Base-by-base conservation (phyloP, 345 rosid species). In the Eucalyptus decipiens region DNA sequence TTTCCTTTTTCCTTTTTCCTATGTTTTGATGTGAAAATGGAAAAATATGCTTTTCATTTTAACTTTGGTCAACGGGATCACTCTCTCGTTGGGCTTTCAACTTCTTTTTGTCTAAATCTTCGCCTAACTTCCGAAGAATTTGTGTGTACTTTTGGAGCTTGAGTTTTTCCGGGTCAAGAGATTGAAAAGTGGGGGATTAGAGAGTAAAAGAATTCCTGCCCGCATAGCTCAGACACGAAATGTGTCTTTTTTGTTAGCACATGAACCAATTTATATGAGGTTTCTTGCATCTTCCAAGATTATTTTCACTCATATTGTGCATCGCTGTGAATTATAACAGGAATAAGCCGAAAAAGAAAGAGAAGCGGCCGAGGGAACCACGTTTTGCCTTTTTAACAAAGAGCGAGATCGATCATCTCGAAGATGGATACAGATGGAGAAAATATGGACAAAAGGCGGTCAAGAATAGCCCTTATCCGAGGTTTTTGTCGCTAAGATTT, bases 341-440 rank as follows among this genome's bases (percentile, higher is more conserved):
- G 89, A 62, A n/a, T 50, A 87, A 87, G 69, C 81, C 85, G 52
- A 88, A 88, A 50, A 88, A 88, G 87, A 88, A 85, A 43, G 90
- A 88, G 87, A 88, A 88, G 28, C 47, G 87, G n/a, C 87, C 51
- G 5, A 88, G 54, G 48, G 90, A 58, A 69, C 90, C 90, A 9
- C 87, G 90, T 11, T 81, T 88, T 42, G 87, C 90, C 40, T 88
- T 88, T 50, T 26, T 88, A 86, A 88, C 90, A 26, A 88, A 88
- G 90, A 88, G 90, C 26, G 90, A 88, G 87, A 40, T 88, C 19
- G 90, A 88, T 88, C 90, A 88, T 43, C 90, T 88, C 24, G 90
- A 88, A 85, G 90, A 88, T 60, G 90, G 90, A 81, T 88, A 88
- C 52, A 88, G 90, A 88, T 88, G 90, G 90, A 88, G 90, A 85